phyloP scores from a whole-genome alignment of 2,329 filamentous ascomycete genomes.

The Aspergillus pseudotamarii region DNA sequence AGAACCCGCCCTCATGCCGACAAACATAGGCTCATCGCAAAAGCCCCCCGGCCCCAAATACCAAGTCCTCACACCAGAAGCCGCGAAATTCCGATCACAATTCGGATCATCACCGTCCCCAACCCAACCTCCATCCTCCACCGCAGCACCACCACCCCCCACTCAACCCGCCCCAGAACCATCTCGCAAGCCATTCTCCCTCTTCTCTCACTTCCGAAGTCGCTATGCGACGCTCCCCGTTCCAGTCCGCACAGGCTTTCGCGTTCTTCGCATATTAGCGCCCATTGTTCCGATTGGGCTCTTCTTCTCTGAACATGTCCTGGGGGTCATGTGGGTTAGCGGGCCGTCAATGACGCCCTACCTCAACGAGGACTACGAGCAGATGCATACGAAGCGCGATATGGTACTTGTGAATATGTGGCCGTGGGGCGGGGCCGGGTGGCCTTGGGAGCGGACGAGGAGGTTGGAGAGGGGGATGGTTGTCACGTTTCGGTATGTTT shows the following conservation, averaged over 20 bases:
- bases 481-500: conserved; percentile 60
- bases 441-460: conserved; percentile 51
- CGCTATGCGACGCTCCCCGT: conserved; percentile 32
- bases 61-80: conserved; percentile 1
- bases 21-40: background rate
- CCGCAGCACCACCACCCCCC: background rate
- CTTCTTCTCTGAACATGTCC: conserved; percentile 45
- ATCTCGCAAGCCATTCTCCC: conserved; percentile 16
- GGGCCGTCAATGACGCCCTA: conserved; percentile 75
- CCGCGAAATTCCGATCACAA: background rate
- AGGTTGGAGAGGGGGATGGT: conserved; percentile 72
- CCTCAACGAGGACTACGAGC: conserved; percentile 67
- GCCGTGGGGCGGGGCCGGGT: conserved; percentile 52
- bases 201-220: conserved; percentile 31
- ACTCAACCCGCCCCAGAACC: conserved; percentile 4
- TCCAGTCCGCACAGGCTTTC: conserved; percentile 28
- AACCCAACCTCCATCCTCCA: background rate
- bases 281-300: conserved; percentile 42
- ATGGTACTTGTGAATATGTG: conserved; percentile 47
- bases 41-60: background rate
- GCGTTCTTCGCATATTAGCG: conserved; percentile 32
- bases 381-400: conserved; percentile 42
- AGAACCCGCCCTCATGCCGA: background rate
- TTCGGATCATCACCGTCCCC: background rate
- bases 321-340: conserved; percentile 45